Percentiles rank a stretch among this genome's conserved stretches.
Evolutionary conservation across 2,329 filamentous ascomycete species (phyloP).

Genomic region (Talaromyces islandicus): DNA sequence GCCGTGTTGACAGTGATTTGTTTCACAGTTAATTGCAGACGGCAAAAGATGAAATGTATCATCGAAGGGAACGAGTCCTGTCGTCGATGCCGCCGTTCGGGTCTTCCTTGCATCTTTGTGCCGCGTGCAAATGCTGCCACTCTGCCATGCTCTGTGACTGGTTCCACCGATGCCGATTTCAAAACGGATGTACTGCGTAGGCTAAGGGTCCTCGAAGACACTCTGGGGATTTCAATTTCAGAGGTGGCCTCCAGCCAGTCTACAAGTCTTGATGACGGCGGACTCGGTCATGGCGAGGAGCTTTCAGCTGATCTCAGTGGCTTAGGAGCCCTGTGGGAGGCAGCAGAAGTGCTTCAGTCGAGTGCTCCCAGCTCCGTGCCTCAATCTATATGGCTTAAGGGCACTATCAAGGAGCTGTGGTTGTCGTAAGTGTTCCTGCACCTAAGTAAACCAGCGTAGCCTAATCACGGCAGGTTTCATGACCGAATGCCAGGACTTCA

Average conservation of each 20-base stretch:
- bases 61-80: neutral
- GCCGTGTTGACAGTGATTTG: neutral
- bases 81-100: conserved; percentile 8
- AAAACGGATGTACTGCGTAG: conserved; percentile 9
- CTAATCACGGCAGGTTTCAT: conserved; percentile 6
- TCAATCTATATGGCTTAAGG: conserved; percentile 6
- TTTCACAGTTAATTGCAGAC: conserved; percentile 8
- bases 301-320: neutral
- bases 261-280: neutral
- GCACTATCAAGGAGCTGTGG: conserved; percentile 7
- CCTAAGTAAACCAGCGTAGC: too few relatives aligned
- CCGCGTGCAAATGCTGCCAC: conserved; percentile 10
- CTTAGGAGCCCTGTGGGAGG: conserved; percentile 8
- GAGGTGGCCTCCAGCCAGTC: neutral
- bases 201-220: conserved; percentile 6
- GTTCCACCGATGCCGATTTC: conserved; percentile 1
- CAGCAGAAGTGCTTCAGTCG: conserved; percentile 1
- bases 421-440: conserved; percentile 2
- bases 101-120: conserved; percentile 10
- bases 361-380: conserved; percentile 8
- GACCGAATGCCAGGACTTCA: conserved; percentile 11
- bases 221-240: neutral
- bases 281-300: neutral
- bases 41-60: conserved; percentile 11
- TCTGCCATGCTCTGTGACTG: conserved; percentile 1